phyloP scores from a whole-genome alignment of 208 protist species.

The Trypanosoma congolense region DNA sequence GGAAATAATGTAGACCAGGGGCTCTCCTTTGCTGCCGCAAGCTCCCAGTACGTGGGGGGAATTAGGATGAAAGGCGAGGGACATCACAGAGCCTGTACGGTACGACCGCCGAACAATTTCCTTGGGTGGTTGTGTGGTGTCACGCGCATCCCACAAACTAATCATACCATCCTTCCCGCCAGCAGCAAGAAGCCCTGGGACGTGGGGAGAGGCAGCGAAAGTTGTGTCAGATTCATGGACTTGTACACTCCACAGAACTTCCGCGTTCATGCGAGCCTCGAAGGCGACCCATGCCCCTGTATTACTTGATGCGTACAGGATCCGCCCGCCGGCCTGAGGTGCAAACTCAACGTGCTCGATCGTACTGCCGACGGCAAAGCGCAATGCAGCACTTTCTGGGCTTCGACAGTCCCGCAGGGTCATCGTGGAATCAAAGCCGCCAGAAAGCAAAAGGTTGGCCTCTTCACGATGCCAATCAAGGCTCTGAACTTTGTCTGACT shows the following conservation, averaged over 20 bases:
- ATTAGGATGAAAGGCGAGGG: conserved; percentile 82
- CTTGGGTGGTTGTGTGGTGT: conserved; percentile 22
- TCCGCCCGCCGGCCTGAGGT: conserved; percentile 18
- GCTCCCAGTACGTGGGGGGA: conserved; percentile 83
- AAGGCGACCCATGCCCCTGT: conserved; percentile 58
- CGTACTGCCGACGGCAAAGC: conserved; percentile 44
- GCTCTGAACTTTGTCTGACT: conserved; percentile 91
- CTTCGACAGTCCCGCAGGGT: conserved; percentile 81
- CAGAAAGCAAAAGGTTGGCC: conserved; percentile 80
- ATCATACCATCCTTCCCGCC: conserved; percentile 85
- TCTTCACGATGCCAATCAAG: conserved; percentile 87
- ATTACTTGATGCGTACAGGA: conserved; percentile 52
- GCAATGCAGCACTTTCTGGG: conserved; percentile 46
- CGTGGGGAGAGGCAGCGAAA: conserved; percentile 67
- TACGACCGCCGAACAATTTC: conserved; percentile 68
- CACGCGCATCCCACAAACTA: conserved; percentile 81
- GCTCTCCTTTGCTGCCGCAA: conserved; percentile 69
- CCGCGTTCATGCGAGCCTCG: conserved; percentile 62
- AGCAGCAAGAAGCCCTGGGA: conserved; percentile 78
- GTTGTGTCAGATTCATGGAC: conserved; percentile 71
- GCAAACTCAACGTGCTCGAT: conserved; percentile 76
- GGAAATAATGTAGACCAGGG: conserved; percentile 89
- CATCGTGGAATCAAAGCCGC: conserved; percentile 72
- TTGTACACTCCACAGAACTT: conserved; percentile 49
- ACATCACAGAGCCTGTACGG: conserved; percentile 77